Conservation (phyloP, 768 basidiomycete genomes). For the Hemileccinum impolitum region DNA sequence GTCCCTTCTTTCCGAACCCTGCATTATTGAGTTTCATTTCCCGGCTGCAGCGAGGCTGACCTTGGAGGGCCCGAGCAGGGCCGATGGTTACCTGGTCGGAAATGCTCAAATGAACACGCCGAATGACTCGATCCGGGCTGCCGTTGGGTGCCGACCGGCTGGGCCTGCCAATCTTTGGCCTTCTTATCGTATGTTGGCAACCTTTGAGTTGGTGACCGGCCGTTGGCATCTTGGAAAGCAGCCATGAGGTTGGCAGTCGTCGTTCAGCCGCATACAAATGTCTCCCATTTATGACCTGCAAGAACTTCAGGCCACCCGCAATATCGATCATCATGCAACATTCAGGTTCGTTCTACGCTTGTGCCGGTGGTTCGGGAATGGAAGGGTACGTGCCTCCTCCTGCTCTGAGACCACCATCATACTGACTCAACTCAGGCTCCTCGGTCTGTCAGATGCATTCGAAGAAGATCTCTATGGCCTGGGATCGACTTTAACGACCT, state of each 20-base stretch:
- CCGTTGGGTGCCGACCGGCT: background rate
- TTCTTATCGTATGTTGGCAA: background rate
- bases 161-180: background rate
- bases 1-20: no score
- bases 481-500: background rate
- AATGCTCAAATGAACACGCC: background rate
- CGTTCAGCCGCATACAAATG: background rate
- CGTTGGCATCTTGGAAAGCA: background rate
- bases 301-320: no score
- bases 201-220: background rate
- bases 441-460: no score
- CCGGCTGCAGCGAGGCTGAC: background rate
- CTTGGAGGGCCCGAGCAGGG: no score
- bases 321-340: background rate
- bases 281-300: no score
- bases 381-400: background rate
- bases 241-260: background rate
- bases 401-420: background rate
- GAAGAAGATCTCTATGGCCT: no score
- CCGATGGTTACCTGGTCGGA: no score
- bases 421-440: background rate
- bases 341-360: background rate
- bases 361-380: background rate
- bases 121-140: background rate
- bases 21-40: no score